Conservation (phyloP, 495 filamentous ascomycete genomes). For the Daldinia caldariorum region DNA sequence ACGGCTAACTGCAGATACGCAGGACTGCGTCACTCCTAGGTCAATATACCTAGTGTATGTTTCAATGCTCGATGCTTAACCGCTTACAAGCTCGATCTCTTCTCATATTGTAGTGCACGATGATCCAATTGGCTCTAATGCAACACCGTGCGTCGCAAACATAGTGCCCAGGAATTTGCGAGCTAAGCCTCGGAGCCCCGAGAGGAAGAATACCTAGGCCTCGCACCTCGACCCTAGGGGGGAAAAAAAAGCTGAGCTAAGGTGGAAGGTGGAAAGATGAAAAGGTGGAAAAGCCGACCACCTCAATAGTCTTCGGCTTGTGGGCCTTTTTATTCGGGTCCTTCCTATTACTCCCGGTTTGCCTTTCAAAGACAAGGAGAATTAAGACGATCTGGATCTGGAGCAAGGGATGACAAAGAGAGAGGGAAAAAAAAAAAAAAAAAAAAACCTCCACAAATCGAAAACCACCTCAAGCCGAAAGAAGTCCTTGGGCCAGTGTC, state of each 20-base stretch:
- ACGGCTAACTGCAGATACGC: constrained; percentile 43
- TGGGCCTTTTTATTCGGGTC: constrained; percentile 19
- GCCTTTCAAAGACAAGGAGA: constrained; percentile 7
- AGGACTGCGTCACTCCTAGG: constrained; percentile 34
- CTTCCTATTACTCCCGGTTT: constrained; percentile 11
- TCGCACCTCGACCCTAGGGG: constrained; percentile 1
- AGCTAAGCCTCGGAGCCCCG: constrained; percentile 33
- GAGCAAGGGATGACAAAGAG: constrained; percentile 16
- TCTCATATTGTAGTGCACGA: background rate
- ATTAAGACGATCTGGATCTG: constrained; percentile 41
- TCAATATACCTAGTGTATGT: constrained; percentile 41
- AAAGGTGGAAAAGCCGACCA: constrained; percentile 19
- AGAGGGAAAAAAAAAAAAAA: too few species aligned
- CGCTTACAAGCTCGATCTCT: constrained; percentile 18
- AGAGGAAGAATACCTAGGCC: constrained; percentile 10
- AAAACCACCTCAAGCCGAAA: constrained; percentile 3
- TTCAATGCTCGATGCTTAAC: constrained; percentile 38
- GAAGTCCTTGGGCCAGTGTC: constrained; percentile 36
- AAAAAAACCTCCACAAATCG: constrained; percentile 27
- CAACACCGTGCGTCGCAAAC: constrained; percentile 42
- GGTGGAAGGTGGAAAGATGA: constrained; percentile 9
- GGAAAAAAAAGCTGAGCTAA: constrained; percentile 3
- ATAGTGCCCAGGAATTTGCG: constrained; percentile 23
- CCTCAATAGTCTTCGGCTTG: constrained; percentile 35
- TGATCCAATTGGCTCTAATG: constrained; percentile 15